Evolutionary conservation across 2,329 filamentous ascomycete genomes (phyloP), one percentile per base, ranked within the genome.

Genomic region (Stachybotrys echinatus): DNA sequence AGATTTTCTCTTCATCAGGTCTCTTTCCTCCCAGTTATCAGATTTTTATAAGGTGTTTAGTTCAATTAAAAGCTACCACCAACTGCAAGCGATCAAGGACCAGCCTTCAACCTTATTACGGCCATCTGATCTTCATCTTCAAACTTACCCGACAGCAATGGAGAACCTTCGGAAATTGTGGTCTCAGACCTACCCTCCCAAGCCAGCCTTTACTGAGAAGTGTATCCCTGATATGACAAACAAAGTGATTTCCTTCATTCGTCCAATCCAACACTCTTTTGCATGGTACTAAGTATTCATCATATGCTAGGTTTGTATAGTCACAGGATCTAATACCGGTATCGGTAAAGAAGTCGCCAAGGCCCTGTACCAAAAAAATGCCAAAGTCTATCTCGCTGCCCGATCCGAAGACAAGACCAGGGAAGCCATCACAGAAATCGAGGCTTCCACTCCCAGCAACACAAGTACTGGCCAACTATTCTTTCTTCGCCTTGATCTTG

Each of bases 181-280:
- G 27, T 12, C 12, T 10, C 50, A 54, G 8, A 46, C 51, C 40
- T 59, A 54, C 14, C 53, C 60, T 1, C 55, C 55, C 3, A 56
- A 54, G 22, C 57, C 61, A 12, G 50, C 37, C 10, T 58, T 62
- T 27, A 60, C 58, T 3, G 55, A 57, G 39, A 50, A 92, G 64
- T 88, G 96, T 58, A 75, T 95, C n/a, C 87, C 88, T 0, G 55
- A 62, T 12, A 51, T 61, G 10, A 40, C 50, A 2, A 58, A 51
- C 46, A 62, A 63, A 87, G 85, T 12, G 12, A 6, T n/a, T 6
- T 12, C 27, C 7, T 12, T 31, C 2, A 42, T 19, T 19, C 3
- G 14, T 7, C 5, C 18, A n/a, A n/a, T n/a, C 6, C 0, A 10
- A 6, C 45, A 8, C 40, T 38, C 4, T 12, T 14, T 14, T 12